phyloP scores from a whole-genome alignment of 148 eudicot species.

The Rhododendron henanense region DNA sequence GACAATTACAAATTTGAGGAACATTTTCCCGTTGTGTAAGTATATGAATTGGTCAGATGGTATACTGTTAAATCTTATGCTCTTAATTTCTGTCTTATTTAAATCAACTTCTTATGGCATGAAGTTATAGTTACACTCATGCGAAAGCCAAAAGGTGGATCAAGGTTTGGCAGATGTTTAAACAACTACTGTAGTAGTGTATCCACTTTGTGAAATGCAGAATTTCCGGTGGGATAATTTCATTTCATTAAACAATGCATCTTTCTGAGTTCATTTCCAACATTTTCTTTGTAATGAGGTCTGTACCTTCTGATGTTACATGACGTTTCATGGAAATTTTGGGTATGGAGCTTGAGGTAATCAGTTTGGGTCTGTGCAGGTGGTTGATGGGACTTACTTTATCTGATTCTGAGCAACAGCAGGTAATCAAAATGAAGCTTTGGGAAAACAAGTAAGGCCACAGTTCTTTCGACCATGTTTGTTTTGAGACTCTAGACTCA shows the following conservation, averaged over 20 bases:
- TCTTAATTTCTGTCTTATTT: background rate
- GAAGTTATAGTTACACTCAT: background rate
- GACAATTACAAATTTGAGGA: background rate
- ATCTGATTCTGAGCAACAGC: slow-evolving; percentile 8
- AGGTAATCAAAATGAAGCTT: background rate
- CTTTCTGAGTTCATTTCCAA: background rate
- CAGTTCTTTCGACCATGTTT: background rate
- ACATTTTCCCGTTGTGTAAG: background rate
- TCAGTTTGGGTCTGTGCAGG: slow-evolving; percentile 7
- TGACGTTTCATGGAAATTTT: background rate
- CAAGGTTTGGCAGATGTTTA: background rate
- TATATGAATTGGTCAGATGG: background rate
- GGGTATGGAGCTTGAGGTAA: background rate
- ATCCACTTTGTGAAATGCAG: background rate
- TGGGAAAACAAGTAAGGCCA: background rate
- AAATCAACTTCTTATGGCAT: background rate
- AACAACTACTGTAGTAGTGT: background rate
- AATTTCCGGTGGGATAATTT: background rate
- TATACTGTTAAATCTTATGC: background rate
- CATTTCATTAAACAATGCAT: background rate
- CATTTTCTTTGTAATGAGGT: background rate
- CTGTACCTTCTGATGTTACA: background rate
- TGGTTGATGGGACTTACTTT: slow-evolving; percentile 25
- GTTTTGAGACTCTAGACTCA: no score
- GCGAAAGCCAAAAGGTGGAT: background rate